Conservation (phyloP, 225 moss, liverwort and hornwort genomes). For the Sphagnum tenellum region DNA sequence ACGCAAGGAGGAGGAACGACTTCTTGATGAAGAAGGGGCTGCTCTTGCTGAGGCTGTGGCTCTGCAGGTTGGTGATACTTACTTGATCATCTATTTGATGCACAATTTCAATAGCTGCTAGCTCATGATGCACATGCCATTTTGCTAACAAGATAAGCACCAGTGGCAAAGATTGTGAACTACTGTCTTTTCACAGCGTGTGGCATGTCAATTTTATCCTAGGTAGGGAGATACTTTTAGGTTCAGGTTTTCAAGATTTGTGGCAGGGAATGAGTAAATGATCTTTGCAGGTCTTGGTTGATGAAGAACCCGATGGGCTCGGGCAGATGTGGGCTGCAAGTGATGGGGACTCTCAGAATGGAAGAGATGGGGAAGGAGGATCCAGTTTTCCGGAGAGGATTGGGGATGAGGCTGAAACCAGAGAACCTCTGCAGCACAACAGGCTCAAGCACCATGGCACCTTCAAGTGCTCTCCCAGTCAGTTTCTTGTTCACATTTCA, state of each 20-base stretch:
- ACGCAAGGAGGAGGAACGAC: conserved; percentile 97
- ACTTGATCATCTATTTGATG: no score
- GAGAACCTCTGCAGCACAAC: conserved; percentile 79
- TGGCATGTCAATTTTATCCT: no score
- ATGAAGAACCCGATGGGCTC: conserved; percentile 94
- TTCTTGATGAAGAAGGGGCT: conserved; percentile 98
- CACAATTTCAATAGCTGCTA: no score
- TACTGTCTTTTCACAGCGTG: no score
- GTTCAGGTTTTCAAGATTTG: no score
- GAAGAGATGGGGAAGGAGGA: conserved; percentile 58
- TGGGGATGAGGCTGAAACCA: conserved; percentile 38
- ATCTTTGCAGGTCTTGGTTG: conserved; percentile 66
- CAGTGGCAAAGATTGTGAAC: no score
- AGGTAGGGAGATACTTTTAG: no score
- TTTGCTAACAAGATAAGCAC: no score
- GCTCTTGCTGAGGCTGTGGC: conserved; percentile 98
- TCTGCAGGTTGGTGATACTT: conserved; percentile 33
- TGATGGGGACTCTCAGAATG: conserved; percentile 34
- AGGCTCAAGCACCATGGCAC: conserved; percentile 94
- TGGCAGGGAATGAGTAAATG: not conserved
- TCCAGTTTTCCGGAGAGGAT: conserved; percentile 57
- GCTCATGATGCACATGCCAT: no score
- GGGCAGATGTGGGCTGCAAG: conserved; percentile 45
- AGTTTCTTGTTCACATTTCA: not conserved
- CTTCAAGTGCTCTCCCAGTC: conserved; percentile 69